Evolutionary conservation across 306 rosid genomes (phyloP).

Genomic region (Hippophae gyantsensis): DNA sequence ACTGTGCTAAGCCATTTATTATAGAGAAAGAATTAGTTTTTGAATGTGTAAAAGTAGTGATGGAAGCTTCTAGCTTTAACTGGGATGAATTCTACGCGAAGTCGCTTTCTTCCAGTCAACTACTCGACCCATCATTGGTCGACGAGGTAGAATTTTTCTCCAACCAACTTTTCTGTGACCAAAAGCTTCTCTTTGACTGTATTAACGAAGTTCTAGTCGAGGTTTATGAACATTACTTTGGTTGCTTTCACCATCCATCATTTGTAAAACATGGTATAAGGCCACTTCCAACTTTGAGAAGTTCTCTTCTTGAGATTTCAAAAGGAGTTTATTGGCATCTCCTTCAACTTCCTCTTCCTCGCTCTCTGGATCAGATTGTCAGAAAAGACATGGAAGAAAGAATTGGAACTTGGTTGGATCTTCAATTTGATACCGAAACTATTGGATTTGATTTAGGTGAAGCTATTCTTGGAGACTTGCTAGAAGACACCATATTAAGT

Average conservation of each 20-base stretch:
- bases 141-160: conserved; percentile 48
- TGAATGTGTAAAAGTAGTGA: conserved; percentile 46
- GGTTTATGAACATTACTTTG: conserved; percentile 46
- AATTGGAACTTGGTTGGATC: conserved; percentile 67
- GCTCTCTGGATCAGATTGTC: conserved; percentile 71
- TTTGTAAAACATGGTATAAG: conserved; percentile 36
- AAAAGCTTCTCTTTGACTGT: conserved; percentile 59
- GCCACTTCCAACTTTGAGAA: conserved; percentile 37
- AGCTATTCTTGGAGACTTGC: conserved; percentile 58
- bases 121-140: conserved; percentile 50
- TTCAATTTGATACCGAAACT: conserved; percentile 49
- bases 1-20: conserved; percentile 25
- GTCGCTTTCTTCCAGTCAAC: conserved; percentile 62
- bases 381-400: conserved; percentile 63
- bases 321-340: conserved; percentile 72
- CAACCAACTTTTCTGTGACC: conserved; percentile 46
- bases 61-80: conserved; percentile 57
- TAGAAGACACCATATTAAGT: conserved; percentile 59
- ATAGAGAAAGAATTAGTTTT: conserved; percentile 47
- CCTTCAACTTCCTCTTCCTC: conserved; percentile 56
- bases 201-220: conserved; percentile 60
- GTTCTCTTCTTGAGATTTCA: conserved; percentile 36
- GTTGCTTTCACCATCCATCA: conserved; percentile 47
- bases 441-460: conserved; percentile 63
- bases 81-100: conserved; percentile 49